Conservation (phyloP, 805 yeast species). For the Candida mattraensis region DNA sequence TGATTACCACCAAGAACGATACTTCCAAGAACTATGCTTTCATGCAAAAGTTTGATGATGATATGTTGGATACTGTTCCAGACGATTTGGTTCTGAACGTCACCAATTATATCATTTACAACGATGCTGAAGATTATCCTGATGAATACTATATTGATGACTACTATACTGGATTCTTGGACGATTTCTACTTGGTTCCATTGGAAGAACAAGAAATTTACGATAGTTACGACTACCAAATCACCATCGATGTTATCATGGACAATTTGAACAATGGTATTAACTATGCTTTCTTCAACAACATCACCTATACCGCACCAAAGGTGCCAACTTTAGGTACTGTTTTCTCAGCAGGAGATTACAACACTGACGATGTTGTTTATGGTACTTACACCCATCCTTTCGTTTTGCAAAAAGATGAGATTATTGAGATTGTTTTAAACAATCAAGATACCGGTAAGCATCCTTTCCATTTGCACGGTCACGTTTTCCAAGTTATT, state of each 20-base stretch:
- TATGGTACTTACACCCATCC: constrained; percentile 85
- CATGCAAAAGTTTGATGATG: constrained; percentile 76
- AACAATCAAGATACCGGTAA: constrained; percentile 89
- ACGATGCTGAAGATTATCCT: constrained; percentile 41
- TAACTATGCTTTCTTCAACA: constrained; percentile 96
- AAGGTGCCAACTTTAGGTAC: constrained; percentile 84
- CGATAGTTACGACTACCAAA: constrained; percentile 67
- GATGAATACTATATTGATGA: constrained; percentile 47
- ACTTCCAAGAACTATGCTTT: constrained; percentile 72
- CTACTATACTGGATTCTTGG: constrained; percentile 50
- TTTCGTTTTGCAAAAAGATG: constrained; percentile 64
- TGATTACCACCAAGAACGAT: constrained; percentile 69
- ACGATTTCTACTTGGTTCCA: constrained; percentile 80
- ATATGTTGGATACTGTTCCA: constrained; percentile 79
- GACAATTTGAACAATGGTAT: constrained; percentile 82
- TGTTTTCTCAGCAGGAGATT: constrained; percentile 69
- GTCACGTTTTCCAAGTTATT: constrained; percentile 83
- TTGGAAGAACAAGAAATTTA: constrained; percentile 49
- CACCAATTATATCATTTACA: constrained; percentile 68
- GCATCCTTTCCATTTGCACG: constrained; percentile 98
- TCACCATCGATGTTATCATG: constrained; percentile 78
- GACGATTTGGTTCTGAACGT: constrained; percentile 63
- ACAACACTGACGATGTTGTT: constrained; percentile 49
- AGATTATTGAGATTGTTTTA: constrained; percentile 73
- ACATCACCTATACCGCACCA: constrained; percentile 74